A percentile compares a stretch with the other conserved stretches of the same genome.
These are phyloP conservation scores for Boletus rubescentipes DNA, from an alignment of 768 basidiomycete species.

Conservation along the genomic window DNA sequence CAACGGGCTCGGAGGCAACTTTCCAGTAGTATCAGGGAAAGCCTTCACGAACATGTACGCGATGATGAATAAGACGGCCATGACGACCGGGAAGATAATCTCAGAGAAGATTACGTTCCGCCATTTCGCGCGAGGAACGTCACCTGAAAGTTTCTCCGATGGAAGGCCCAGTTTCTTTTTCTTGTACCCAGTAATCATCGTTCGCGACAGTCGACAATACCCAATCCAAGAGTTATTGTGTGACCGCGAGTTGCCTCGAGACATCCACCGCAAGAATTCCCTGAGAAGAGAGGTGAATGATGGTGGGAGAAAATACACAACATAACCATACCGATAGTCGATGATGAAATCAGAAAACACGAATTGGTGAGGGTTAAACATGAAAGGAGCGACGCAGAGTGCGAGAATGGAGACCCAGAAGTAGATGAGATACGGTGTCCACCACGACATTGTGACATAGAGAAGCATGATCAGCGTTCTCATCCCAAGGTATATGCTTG, in stretches of 20 bases:
- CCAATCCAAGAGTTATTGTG: conserved; percentile 99
- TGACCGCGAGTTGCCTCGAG: conserved; percentile 93
- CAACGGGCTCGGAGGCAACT: conserved; percentile 74
- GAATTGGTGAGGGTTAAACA: conserved; percentile 99
- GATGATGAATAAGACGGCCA: conserved; percentile 84
- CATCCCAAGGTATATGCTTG: conserved; percentile 97
- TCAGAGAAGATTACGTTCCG: conserved; percentile 86
- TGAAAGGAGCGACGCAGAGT: conserved; percentile 92
- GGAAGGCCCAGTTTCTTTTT: conserved; percentile 96
- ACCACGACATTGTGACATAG: conserved; percentile 89
- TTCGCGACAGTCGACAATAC: conserved; percentile 96
- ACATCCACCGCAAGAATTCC: conserved; percentile 99
- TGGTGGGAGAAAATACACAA: neutral
- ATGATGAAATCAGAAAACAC: conserved; percentile 95
- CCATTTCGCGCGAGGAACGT: conserved; percentile 93
- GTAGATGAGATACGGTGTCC: conserved; percentile 92
- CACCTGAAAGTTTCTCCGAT: conserved; percentile 94
- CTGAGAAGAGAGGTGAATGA: conserved; percentile 39
- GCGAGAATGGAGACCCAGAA: conserved; percentile 97
- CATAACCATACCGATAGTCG: conserved; percentile 72
- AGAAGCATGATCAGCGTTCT: conserved; percentile 88
- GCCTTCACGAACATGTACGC: conserved; percentile 94
- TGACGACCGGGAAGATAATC: conserved; percentile 79
- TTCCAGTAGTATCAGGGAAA: conserved; percentile 65
- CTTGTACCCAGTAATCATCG: conserved; percentile 99